Base-by-base conservation (phyloP, 1,284 basidiomycete genomes). In the Pascua sp. region DNA sequence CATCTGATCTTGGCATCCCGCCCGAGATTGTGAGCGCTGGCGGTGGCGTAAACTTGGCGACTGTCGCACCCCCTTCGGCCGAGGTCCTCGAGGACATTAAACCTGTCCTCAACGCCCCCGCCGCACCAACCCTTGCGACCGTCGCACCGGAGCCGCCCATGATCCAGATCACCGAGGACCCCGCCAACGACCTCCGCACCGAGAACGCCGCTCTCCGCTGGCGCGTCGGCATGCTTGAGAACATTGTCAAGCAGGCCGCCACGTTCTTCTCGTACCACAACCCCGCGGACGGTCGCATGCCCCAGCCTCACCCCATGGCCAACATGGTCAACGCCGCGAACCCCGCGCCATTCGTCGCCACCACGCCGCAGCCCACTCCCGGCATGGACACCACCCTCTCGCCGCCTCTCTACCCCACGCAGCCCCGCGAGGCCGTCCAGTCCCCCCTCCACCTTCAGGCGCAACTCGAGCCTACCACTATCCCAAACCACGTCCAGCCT, bases 221-320 rank as follows among this genome's bases (percentile, higher is more conserved):
- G 61, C 67, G 73, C 36, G 63, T 74, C 11, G 49, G 51, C 16
- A 59, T 70, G 37, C 64, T 76, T n/a, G 72, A 74, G 57, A 67
- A 65, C 57, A 67, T 76, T 17, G 69, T 74, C 56, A 72, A 74
- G 59, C 71, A 75, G 51, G 68, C 71, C 36, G 67, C 70, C 12
- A 68, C 69, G 11, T 60, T 70, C 37, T 70, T 71, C 42, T 63
- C 62, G 47, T 51, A 53, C 38, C 55, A 57, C 61, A 56, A 50
- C 51, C 48, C 45, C 49, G 45, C 47, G 46, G 56, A 53, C 53
- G 46, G 38, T 53, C 39, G 50, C 43, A 17, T 49, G 18, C n/a
- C 59, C 32, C 24, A 32, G 24, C 24, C 24, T 7, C 24, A 32
- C 24, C 24, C 24, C 7, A 32, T 32, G 24, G 24, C 36, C 16